Evolutionary conservation across 345 rosid genomes (phyloP), one percentile per base, ranked within the genome.

Genomic region (Hypericum perforatum): DNA sequence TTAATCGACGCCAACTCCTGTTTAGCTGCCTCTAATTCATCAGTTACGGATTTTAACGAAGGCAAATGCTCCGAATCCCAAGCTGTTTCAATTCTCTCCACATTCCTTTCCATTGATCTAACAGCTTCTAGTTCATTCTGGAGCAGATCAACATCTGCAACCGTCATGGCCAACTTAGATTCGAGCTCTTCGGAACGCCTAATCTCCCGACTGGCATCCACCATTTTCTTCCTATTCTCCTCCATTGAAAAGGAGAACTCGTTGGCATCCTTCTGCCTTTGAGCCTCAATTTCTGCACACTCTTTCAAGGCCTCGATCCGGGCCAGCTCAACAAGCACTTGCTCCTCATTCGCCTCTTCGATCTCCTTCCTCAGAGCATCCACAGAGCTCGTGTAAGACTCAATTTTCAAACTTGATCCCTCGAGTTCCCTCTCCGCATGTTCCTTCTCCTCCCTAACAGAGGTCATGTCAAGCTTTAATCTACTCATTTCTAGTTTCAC

Each of bases 281-380:
- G 63, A 54, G 69, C 80, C 56, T 78, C 72, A 0, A 88, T 76
- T 52, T 73, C 86, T 54, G 56, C 70, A 39, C 36, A 57, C 47
- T 92, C 96, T 52, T 78, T 83, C 74, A 75, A 58, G 42, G 98
- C 96, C 71, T 92, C 95, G 0, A 92, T 83, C 57, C 69, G 62
- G 0, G 96, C 96, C 53, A 92, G 50, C 71, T 92, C 96, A 59
- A 73, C 85, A 9, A 83, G 60, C 66, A 92, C 81, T 60, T 74
- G 85, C 54, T 92, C 96, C 63, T 88, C 98, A 9, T 81, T 80
- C 7, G 68, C 82, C 57, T 63, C 82, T 50, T 81, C 95, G 1
- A 81, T 82, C 65, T 88, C 77, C 68, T 69, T 70, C 80, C 69
- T 78, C 11, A 88, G 77, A 5, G 53, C 74, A 44, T 78, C 82